phyloP scores from a whole-genome alignment of 1,284 basidiomycete species.

The Sanghuangporus baumii region DNA sequence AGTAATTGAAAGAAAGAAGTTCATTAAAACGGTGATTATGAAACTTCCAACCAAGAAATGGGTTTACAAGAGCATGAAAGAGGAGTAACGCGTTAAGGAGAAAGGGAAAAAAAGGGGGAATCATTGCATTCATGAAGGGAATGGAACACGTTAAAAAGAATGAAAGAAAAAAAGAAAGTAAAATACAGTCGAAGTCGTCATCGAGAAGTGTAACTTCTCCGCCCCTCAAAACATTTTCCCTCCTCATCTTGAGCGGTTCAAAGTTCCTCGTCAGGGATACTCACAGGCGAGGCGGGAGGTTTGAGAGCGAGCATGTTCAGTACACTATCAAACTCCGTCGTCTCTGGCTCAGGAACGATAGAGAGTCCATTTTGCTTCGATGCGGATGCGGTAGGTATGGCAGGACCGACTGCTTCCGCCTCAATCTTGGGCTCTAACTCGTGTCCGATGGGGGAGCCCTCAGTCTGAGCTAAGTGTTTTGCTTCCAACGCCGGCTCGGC shows the following conservation, averaged over 20 bases:
- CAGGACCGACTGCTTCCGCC: not conserved
- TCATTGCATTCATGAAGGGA: too few relatives aligned
- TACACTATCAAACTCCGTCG: slow-evolving; percentile 10
- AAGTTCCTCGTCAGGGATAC: slow-evolving; percentile 17
- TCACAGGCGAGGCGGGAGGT: slow-evolving; percentile 5
- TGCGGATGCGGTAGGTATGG: not conserved
- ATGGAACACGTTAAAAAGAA: too few relatives aligned
- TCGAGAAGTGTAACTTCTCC: not conserved
- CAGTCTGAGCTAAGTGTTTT: not conserved
- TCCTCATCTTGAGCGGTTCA: not conserved
- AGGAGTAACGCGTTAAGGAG: not conserved
- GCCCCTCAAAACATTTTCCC: not conserved
- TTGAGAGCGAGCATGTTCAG: slow-evolving; percentile 16
- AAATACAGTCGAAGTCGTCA: not conserved
- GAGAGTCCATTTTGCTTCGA: not conserved
- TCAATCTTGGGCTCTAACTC: not conserved
- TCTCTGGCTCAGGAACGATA: not conserved
- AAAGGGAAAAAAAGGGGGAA: not conserved
- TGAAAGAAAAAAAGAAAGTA: not conserved
- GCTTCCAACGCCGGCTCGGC: not conserved
- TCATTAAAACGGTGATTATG: too few relatives aligned
- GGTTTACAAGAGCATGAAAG: not conserved
- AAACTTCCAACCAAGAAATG: not conserved
- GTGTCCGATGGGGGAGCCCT: not conserved
- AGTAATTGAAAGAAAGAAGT: not conserved